Base-by-base conservation (phyloP, 805 yeast species). In the Candida nonsorbophila region DNA sequence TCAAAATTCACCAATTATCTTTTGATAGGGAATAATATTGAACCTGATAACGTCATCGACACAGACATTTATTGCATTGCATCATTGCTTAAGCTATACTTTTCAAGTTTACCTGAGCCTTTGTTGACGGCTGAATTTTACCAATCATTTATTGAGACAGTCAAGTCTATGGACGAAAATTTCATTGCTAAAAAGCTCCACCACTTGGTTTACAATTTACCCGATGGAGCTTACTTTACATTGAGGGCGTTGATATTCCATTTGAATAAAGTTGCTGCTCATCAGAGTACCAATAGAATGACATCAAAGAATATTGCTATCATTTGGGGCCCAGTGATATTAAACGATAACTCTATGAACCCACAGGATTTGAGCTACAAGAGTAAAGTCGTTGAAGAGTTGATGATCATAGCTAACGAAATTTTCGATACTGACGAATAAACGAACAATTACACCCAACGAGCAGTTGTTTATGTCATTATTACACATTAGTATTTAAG, bases 181-280 rank as follows among this genome's bases (percentile, higher is more conserved):
- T 59, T 45, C 26, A 77, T 86, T 22, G 68, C 68, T 28, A 75
- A 84, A 35, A 90, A 86, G 47, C 67, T 92, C 44, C 98, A 92
- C 55, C 84, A 86, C 25, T 72, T 85, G 35, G 84, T 92, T 25
- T 92, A 82, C 61, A 83, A 84, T 41, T 69, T 92, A 32, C 96
- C 97, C 0, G 98, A 92, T 58, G 92, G 94, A 1, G 86, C 90
- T 34, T 92, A 92, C 53, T 88, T 94, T 67, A 88, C 97, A 0
- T 67, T 92, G 42, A 67, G 97, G 41, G 77, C 85, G 20, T 61
- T 92, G 41, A 62, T 88, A 2, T 85, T 90, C 68, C 99, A 92
- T 54, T 72, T 92, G 37, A 77, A 80, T 38, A 73, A 80, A 32
- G 79, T 92, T 9, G 75, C 80, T 21, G 69, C 71, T 16, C 67